These are phyloP conservation scores for Gaeumannomyces tritici DNA, from an alignment of 2,329 filamentous ascomycete species.

Conservation along the genomic window DNA sequence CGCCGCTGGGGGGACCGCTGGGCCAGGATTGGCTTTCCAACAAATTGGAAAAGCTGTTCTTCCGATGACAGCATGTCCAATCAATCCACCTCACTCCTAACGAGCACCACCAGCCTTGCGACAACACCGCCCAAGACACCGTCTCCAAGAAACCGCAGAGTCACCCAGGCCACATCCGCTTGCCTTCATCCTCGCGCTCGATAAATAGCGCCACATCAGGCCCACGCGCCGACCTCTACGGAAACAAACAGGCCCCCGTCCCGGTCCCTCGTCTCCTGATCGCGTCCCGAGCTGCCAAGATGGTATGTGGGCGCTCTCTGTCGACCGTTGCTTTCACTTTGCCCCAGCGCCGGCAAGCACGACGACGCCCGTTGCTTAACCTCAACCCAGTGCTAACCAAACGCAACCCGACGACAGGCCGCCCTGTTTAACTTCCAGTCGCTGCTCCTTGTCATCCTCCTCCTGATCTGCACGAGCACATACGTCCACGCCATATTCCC, in stretches of 20 bases:
- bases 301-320: background rate
- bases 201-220: no score
- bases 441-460: constrained; percentile 84
- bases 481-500: constrained; percentile 90
- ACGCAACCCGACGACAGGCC: constrained; percentile 44
- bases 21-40: background rate
- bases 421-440: constrained; percentile 99
- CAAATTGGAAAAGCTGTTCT: constrained; percentile 6
- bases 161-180: background rate
- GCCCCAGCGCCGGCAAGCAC: background rate
- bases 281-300: background rate
- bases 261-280: background rate
- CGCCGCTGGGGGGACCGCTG: no score
- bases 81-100: background rate
- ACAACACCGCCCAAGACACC: background rate
- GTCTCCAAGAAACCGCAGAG: background rate
- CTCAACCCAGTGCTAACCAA: background rate
- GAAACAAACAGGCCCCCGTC: background rate
- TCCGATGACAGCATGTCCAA: constrained; percentile 9
- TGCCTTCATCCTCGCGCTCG: no score
- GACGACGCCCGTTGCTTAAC: background rate
- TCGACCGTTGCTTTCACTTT: background rate
- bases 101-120: background rate
- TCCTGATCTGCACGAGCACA: constrained; percentile 91
- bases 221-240: no score